Percentiles rank a stretch among this genome's conserved stretches.
Conservation (phyloP, 371 early-diverging fungal species). For the Syncephalastrum racemosum region DNA sequence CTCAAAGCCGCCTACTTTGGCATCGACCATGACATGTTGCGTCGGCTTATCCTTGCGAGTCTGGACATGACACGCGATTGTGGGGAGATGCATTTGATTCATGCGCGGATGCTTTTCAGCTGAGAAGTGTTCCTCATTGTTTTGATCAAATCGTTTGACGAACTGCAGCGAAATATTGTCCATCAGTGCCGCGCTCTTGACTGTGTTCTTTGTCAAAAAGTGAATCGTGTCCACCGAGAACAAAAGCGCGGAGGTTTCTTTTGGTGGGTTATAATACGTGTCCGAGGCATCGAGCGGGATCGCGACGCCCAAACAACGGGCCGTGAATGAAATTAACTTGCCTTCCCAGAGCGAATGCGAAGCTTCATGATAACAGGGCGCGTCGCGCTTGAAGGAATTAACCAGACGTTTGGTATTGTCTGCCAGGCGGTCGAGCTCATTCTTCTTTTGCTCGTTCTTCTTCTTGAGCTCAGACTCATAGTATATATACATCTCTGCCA, state of each 20-base stretch:
- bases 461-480: conserved; percentile 68
- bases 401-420: conserved; percentile 69
- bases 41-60: conserved; percentile 35
- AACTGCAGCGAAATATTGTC: conserved; percentile 70
- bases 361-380: conserved; percentile 45
- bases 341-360: conserved; percentile 57
- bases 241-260: conserved; percentile 56
- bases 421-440: conserved; percentile 62
- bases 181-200: conserved; percentile 57
- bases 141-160: conserved; percentile 71
- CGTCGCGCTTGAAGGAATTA: conserved; percentile 58
- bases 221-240: conserved; percentile 59
- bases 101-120: conserved; percentile 66
- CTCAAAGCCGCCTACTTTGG: conserved; percentile 66
- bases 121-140: conserved; percentile 68
- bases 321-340: conserved; percentile 49
- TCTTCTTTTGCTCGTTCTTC: conserved; percentile 53
- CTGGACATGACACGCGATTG: conserved; percentile 56
- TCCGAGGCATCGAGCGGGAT: conserved; percentile 60
- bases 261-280: conserved; percentile 6
- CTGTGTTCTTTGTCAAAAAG: conserved; percentile 60
- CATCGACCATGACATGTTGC: conserved; percentile 56
- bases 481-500: conserved; percentile 69
- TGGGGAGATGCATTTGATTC: conserved; percentile 67
- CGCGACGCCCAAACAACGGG: conserved; percentile 65